These are phyloP conservation scores for Decorospora gaudefroyi DNA, from an alignment of 2,329 filamentous ascomycete species.

Conservation along the genomic window DNA sequence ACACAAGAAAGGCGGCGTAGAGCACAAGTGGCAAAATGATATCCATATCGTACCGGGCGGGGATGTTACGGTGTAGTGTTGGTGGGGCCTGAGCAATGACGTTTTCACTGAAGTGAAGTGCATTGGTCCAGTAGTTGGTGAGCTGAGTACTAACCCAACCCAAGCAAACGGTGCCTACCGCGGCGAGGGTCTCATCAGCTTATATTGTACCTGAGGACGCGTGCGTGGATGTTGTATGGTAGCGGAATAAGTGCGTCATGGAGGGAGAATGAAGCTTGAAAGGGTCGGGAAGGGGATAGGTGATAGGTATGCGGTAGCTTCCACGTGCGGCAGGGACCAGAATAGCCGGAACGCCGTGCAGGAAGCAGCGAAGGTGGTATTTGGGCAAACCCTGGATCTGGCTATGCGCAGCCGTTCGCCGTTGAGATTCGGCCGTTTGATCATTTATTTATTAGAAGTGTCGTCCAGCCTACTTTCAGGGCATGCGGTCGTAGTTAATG, in stretches of 20 bases:
- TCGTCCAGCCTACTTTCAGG: too few relatives aligned
- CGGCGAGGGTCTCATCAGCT: background rate
- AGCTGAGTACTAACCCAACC: constrained; percentile 1
- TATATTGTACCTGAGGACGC: background rate
- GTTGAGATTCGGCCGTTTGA: too few relatives aligned
- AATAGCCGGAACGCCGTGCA: too few relatives aligned
- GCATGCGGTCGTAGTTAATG: too few relatives aligned
- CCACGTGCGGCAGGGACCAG: constrained; percentile 9
- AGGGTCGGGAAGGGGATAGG: too few relatives aligned
- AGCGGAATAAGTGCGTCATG: constrained; percentile 1
- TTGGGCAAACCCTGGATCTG: too few relatives aligned
- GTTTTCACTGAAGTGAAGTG: constrained; percentile 6
- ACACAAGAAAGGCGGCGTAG: constrained; percentile 3
- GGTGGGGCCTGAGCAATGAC: constrained; percentile 5
- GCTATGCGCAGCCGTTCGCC: too few relatives aligned
- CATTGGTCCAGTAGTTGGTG: constrained; percentile 4
- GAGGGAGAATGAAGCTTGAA: background rate
- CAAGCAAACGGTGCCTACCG: background rate
- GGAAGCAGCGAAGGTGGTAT: too few relatives aligned
- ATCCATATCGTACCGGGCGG: background rate
- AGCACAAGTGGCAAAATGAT: background rate
- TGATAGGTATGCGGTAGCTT: background rate
- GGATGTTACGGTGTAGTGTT: constrained; percentile 1
- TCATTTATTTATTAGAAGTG: too few relatives aligned
- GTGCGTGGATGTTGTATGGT: background rate